phyloP scores from a whole-genome alignment of 2,329 filamentous ascomycete genomes.

The Sporothrix dimorphospora region DNA sequence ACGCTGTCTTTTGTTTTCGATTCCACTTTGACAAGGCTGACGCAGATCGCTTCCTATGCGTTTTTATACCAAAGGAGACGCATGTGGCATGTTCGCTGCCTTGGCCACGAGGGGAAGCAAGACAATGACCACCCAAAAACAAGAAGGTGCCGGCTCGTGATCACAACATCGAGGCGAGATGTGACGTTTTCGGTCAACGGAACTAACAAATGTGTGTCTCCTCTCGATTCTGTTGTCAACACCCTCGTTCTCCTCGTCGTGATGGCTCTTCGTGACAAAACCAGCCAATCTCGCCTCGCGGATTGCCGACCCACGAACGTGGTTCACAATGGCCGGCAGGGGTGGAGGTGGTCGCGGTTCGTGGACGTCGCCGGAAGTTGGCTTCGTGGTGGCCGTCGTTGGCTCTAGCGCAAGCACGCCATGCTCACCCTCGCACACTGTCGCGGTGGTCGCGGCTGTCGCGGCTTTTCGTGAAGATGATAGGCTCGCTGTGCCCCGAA shows the following conservation, averaged over 20 bases:
- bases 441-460: slow-evolving; percentile 15
- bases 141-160: not conserved
- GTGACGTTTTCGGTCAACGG: slow-evolving; percentile 2
- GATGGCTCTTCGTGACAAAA: not conserved
- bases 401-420: slow-evolving; percentile 4
- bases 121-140: not conserved
- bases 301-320: not conserved
- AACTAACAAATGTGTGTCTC: not conserved
- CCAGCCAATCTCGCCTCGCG: not conserved
- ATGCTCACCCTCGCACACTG: not conserved
- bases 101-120: not conserved
- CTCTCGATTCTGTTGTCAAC: not conserved
- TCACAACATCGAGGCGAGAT: slow-evolving; percentile 22
- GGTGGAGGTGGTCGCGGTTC: not conserved
- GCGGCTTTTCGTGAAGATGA: not conserved
- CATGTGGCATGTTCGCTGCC: not conserved
- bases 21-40: slow-evolving; percentile 1
- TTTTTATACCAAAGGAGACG: not conserved
- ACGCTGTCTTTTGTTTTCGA: not conserved
- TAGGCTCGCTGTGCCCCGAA: not conserved
- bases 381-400: not conserved
- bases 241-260: not conserved
- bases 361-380: not conserved
- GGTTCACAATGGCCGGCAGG: not conserved
- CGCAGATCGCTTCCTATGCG: not conserved